Base-by-base conservation (phyloP, 129 eudicot genomes). In the Flaveria sonorensis region DNA sequence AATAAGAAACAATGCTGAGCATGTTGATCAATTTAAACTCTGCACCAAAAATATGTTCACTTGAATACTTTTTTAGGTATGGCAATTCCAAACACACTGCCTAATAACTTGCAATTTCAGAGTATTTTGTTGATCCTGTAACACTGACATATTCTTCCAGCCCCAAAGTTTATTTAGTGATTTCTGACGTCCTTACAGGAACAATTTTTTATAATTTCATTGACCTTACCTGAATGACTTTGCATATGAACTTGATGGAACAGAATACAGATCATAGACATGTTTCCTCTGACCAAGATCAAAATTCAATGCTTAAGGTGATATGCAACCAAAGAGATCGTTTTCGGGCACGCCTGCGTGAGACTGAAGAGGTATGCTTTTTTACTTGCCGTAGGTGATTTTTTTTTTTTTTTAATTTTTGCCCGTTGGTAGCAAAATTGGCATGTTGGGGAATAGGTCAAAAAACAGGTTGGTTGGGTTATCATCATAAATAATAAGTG, bases 261-360 rank as follows among this genome's bases (percentile, higher is more conserved):
- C 92, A 95, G 97, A 86, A 73, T 86, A 19, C 89, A 28, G 97
- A 89, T 64, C 90, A 89, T 56, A 91, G 76, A 81, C 92, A 89
- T 83, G 81, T 72, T 70, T 77, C 94, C 2, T 72, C 87, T 40
- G 99, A 95, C 78, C 90, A 88, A 78, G 99, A 95, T 86, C 99
- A 95, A 78, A 95, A 82, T 84, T 95, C 99, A 46, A 95, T 95
- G 99, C 96, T 95, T 40, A 95, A 89, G 85, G 99, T 95, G 79
- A 95, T 95, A 78, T 95, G 99, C 89, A 91, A 86, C 81, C 99
- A 95, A 85, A 82, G 99, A 73, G 99, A 95, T 61, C 92, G 99
- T 43, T 95, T 95, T 56, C 87, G 99, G 76, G 88, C 95, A 75
- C 97, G 99, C 59, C 79, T 95, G 82, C 89, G 85, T 75, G 99